Conservation (phyloP, 140 eudicot species). For the Flaveria floridana region DNA sequence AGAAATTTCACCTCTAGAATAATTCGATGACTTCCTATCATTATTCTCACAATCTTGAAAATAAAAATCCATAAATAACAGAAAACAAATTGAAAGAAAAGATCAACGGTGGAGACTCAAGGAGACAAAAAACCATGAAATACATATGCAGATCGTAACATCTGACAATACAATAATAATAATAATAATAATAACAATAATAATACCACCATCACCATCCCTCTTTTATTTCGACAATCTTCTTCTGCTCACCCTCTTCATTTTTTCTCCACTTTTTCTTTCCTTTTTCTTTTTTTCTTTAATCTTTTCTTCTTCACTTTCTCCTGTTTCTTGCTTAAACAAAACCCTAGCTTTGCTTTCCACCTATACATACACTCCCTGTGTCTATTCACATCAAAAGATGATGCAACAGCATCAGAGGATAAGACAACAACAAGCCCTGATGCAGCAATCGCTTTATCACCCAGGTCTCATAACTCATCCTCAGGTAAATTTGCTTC, state of each 20-base stretch:
- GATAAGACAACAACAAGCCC: constrained; percentile 83
- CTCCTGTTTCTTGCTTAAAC: background rate
- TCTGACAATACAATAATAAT: constrained; percentile 20
- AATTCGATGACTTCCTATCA: background rate
- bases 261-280: constrained; percentile 9
- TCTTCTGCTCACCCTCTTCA: constrained; percentile 12
- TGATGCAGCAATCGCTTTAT: constrained; percentile 92
- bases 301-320: constrained; percentile 15
- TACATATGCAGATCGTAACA: constrained; percentile 28
- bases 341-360: constrained; percentile 43
- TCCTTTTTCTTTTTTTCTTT: background rate
- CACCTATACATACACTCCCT: constrained; percentile 25
- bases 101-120: constrained; percentile 31
- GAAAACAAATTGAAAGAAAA: background rate
- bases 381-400: constrained; percentile 16
- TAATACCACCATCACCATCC: constrained; percentile 29
- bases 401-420: constrained; percentile 58
- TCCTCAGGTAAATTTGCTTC: constrained; percentile 63
- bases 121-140: constrained; percentile 18
- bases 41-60: background rate
- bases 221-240: constrained; percentile 24
- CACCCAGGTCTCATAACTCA: constrained; percentile 89
- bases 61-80: background rate
- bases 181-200: background rate
- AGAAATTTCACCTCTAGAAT: too few relatives aligned